phyloP scores from a whole-genome alignment of 345 rosid genomes.

The Turritis glabra region DNA sequence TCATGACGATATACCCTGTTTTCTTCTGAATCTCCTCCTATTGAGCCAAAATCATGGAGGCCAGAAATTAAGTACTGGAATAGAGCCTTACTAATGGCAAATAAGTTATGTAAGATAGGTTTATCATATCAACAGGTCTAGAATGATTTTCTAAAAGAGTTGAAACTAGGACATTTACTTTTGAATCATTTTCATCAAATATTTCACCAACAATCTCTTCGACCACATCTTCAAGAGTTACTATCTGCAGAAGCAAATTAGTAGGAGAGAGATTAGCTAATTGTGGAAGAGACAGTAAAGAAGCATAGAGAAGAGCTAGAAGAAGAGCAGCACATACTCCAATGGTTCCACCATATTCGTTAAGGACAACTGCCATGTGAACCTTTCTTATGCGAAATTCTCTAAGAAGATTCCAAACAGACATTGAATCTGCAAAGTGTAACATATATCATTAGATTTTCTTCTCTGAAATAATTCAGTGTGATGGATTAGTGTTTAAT shows the following conservation, averaged over 20 bases:
- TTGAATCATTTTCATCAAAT: constrained; percentile 97
- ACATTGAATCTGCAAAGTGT: constrained; percentile 87
- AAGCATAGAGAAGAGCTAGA: constrained; percentile 10
- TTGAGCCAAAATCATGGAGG: constrained; percentile 25
- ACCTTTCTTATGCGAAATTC: constrained; percentile 98
- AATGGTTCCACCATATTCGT: constrained; percentile 96
- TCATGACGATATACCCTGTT: constrained; percentile 96
- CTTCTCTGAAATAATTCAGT: constrained; percentile 7
- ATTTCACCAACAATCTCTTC: constrained; percentile 99
- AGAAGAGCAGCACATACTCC: constrained; percentile 65
- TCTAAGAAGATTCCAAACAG: constrained; percentile 99
- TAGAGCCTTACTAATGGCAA: constrained; percentile 10
- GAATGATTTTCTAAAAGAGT: background rate
- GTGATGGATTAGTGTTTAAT: background rate
- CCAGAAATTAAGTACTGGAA: background rate
- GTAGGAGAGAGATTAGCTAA: constrained; percentile 9
- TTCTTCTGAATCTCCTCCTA: constrained; percentile 99
- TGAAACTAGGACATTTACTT: constrained; percentile 49
- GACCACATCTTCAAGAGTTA: constrained; percentile 92
- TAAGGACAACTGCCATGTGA: constrained; percentile 98
- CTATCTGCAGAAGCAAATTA: constrained; percentile 60
- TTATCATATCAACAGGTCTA: constrained; percentile 5
- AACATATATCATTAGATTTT: constrained; percentile 10
- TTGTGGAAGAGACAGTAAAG: constrained; percentile 12
- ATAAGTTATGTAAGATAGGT: background rate